A percentile compares a stretch with the other conserved stretches of the same genome.
Evolutionary conservation across 169 alveolate species (phyloP).

Genomic region (Plasmodium inui): DNA sequence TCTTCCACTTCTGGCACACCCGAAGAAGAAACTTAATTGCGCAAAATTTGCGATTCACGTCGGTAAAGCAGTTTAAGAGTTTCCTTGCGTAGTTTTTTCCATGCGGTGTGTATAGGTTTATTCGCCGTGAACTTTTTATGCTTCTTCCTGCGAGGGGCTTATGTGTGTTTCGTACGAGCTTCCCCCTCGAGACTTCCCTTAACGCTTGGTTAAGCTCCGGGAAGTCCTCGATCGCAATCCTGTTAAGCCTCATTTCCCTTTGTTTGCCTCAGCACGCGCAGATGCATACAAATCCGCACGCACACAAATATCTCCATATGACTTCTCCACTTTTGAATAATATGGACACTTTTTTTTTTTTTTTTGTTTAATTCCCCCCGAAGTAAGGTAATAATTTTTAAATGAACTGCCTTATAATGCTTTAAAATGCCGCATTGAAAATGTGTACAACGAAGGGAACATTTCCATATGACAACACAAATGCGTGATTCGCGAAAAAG

Average conservation of each 20-base stretch:
- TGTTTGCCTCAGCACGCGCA: neutral
- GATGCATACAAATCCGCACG: neutral
- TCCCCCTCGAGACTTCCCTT: neutral
- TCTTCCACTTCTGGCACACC: conserved; percentile 21
- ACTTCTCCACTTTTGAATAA: neutral
- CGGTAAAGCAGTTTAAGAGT: conserved; percentile 33
- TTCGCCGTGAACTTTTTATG: neutral
- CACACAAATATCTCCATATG: neutral
- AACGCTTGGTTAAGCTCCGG: neutral
- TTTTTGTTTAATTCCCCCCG: neutral
- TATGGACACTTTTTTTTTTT: neutral
- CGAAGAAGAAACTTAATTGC: conserved; percentile 6
- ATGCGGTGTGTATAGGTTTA: neutral
- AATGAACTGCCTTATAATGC: neutral
- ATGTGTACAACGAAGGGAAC: neutral
- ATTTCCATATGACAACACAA: neutral
- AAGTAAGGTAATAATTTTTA: neutral
- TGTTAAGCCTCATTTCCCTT: neutral
- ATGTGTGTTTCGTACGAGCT: neutral
- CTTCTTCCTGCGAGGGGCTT: neutral
- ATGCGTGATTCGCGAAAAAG: neutral
- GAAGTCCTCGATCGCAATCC: neutral
- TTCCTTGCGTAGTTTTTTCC: neutral
- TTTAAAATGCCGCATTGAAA: neutral
- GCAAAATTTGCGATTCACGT: neutral